Evolutionary conservation across 306 rosid genomes (phyloP).

Genomic region (Lupinus albus): DNA sequence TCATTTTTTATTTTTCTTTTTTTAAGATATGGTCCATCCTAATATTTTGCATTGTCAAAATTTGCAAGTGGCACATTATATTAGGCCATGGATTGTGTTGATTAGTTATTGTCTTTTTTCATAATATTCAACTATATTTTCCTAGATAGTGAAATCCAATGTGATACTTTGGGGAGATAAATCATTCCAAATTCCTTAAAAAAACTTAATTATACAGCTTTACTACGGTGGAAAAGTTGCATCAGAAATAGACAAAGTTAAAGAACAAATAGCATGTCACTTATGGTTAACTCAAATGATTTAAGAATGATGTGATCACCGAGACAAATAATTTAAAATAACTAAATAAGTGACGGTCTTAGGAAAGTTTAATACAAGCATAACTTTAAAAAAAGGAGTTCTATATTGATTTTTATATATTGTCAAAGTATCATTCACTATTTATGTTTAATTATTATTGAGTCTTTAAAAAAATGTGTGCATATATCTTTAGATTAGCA

Average conservation of each 20-base stretch:
- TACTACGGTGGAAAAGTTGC: neutral
- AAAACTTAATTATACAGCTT: neutral
- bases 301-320: neutral
- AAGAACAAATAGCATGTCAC: neutral
- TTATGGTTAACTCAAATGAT: neutral
- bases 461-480: too few relatives aligned
- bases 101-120: too few relatives aligned
- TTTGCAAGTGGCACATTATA: neutral
- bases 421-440: too few relatives aligned
- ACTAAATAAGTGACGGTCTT: neutral
- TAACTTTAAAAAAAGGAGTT: too few relatives aligned
- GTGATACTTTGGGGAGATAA: constrained; percentile 9
- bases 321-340: constrained; percentile 1
- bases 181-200: constrained; percentile 9
- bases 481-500: too few relatives aligned
- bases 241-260: neutral
- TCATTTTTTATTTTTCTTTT: too few relatives aligned
- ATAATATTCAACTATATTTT: too few relatives aligned
- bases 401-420: too few relatives aligned
- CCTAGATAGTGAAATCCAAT: neutral
- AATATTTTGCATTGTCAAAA: constrained; percentile 10
- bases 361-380: neutral
- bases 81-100: neutral
- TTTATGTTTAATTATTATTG: too few relatives aligned
- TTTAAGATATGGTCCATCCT: too few relatives aligned